Evolutionary conservation across 2,329 filamentous ascomycete genomes (phyloP), one percentile per base, ranked within the genome.

Genomic region (Trichoderma asperellum): DNA sequence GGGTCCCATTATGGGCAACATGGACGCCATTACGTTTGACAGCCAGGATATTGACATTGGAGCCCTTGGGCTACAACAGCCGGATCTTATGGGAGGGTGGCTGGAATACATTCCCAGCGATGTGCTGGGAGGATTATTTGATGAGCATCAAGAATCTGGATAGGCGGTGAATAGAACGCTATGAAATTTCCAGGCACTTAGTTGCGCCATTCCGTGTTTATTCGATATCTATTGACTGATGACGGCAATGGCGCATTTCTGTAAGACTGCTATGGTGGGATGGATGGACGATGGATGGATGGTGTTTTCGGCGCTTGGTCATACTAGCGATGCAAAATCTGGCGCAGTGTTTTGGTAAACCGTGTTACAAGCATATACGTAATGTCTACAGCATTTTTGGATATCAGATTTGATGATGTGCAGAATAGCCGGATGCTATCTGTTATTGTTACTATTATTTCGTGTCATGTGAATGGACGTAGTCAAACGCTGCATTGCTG

Each of bases 31-130:
- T 80, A 89, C 91, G 71, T 92, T 94, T 72, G 89, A 93, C 76
- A 91, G 88, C 70, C 91, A 92, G 72, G 91, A 94, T 72, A 88
- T 95, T 40, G 91, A 94, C 72, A 91, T 94, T 83, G 88, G 86
- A 29, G 82, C 87, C 5, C 80, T 94, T 21, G 89, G 88, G 0
- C 71, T 85, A 49, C 81, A 82, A 1, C 80, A 81, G 1, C 86
- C 88, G 18, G 90, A 92, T 55, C 87, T 92, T 79, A 88, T 91
- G 83, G 88, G 89, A 0, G 80, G 80, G 4, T 94, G 91, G 90
- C 81, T 94, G 12, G 91, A 93, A 74, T 92, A 92, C 70, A 81
- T 93, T 7, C 90, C 91, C 0, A 86, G 85, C 29, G 89, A 92
- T 74, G 85, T 92, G 70, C 75, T 91, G 49, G 85, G 40, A 43